Conservation (phyloP, 768 basidiomycete genomes). For the Phaeotremella fagi region DNA sequence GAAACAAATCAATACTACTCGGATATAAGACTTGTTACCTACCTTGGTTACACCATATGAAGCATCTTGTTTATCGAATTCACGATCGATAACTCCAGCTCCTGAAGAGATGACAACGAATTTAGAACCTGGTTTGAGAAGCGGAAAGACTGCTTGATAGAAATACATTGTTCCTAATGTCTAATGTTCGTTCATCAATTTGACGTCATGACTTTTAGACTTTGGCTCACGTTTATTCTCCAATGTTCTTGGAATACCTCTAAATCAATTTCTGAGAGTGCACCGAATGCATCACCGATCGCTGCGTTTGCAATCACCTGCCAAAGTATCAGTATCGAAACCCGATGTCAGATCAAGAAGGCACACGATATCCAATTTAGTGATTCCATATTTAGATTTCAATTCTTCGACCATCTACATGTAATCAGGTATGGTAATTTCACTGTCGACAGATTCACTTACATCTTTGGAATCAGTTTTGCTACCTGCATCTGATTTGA, state of each 20-base stretch:
- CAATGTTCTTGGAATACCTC: constrained; percentile 29
- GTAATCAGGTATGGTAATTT: neutral
- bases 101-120: constrained; percentile 42
- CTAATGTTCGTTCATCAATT: constrained; percentile 5
- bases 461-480: constrained; percentile 8
- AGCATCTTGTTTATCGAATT: constrained; percentile 30
- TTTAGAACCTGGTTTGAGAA: constrained; percentile 26
- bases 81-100: constrained; percentile 29
- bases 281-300: constrained; percentile 10
- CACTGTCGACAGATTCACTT: neutral
- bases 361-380: constrained; percentile 19
- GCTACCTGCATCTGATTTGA: constrained; percentile 14
- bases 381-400: constrained; percentile 15
- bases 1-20: too few relatives aligned
- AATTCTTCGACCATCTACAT: constrained; percentile 15
- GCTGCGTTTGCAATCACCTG: constrained; percentile 31
- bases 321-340: neutral
- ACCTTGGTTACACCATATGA: constrained; percentile 30
- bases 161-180: constrained; percentile 27
- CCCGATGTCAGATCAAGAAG: neutral
- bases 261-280: constrained; percentile 10
- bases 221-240: constrained; percentile 26
- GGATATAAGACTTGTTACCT: too few relatives aligned
- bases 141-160: constrained; percentile 32
- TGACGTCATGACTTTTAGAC: too few relatives aligned